Evolutionary conservation across 257 asterid species (phyloP), one percentile per base, ranked within the genome.

Genomic region (Marsdenia floribunda): DNA sequence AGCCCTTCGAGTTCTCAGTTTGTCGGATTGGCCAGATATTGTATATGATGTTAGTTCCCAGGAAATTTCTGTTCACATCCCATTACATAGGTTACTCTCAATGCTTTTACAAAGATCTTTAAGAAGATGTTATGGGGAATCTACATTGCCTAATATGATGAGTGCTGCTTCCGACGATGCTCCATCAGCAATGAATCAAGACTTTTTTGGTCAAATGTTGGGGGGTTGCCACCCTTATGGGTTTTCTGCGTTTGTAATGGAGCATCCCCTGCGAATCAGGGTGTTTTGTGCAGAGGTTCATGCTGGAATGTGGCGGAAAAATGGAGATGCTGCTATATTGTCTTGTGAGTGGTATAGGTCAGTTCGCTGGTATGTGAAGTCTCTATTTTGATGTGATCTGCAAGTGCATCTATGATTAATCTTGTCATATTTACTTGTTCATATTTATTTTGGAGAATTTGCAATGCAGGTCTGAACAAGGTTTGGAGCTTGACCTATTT

Each of bases 221-320:
- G 94, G 90, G 73, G 96, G 97, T 70, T 87, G 92, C 79, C 96
- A 92, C 83, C 96, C 98, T 66, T 65, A 77, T 79, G 98, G 99
- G 63, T 92, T 95, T 85, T 92, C 99, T 77, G 92, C 91, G 69
- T 89, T 84, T 76, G 86, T 87, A 63, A 92, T 95, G 99, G 99
- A 95, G 84, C 97, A 95, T 86, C 96, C 97, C 78, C 85, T 95
- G 53, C 90, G 92, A 73, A 91, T 95, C 82, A 88, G 96, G 85
- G 99, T 92, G 78, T 95, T 95, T 80, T 89, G 98, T 76, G 98
- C 99, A 0, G 89, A 95, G 86, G 99, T 92, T 76, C 94, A 85
- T 77, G 96, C 99, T 77, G 96, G 96, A 79, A 88, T 95, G 97
- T 95, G 99, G 99, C 93, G 94, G 76, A 84, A 89, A 86, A 89